Evolutionary conservation across 2,329 filamentous ascomycete genomes (phyloP).

Genomic region (Verticillium nubilum): DNA sequence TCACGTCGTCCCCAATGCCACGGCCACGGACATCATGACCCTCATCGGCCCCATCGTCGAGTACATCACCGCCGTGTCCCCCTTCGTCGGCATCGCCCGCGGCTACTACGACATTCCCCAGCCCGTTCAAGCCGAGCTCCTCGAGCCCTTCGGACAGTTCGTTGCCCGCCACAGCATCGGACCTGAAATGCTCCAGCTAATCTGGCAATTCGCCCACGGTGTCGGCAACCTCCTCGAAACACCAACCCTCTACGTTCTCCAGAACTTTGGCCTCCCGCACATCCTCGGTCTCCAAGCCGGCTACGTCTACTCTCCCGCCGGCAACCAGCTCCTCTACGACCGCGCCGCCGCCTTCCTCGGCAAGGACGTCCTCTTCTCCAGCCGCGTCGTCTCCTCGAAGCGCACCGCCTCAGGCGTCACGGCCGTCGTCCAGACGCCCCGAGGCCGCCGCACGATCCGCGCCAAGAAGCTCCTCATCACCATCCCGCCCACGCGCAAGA

Average conservation of each 20-base stretch:
- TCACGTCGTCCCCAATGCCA: slow-evolving; percentile 7
- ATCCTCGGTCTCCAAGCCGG: slow-evolving; percentile 26
- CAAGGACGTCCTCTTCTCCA: slow-evolving; percentile 20
- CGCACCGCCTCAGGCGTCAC: slow-evolving; percentile 16
- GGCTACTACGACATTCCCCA: slow-evolving; percentile 29
- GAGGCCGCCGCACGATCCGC: slow-evolving; percentile 20
- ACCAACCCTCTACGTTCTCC: slow-evolving; percentile 33
- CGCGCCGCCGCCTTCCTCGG: slow-evolving; percentile 19
- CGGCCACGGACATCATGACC: slow-evolving; percentile 5
- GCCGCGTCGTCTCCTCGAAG: slow-evolving; percentile 14
- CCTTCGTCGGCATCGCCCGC: slow-evolving; percentile 11
- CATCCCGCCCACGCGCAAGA: slow-evolving; percentile 17
- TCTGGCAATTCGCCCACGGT: slow-evolving; percentile 29
- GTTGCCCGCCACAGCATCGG: slow-evolving; percentile 31
- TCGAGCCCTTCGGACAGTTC: slow-evolving; percentile 35
- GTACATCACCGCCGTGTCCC: slow-evolving; percentile 6
- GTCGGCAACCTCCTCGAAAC: slow-evolving; percentile 32
- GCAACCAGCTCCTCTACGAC: slow-evolving; percentile 21
- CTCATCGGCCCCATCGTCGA: slow-evolving; percentile 3
- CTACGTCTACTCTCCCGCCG: slow-evolving; percentile 17
- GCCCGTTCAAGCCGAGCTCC: slow-evolving; percentile 35
- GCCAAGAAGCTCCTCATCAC: slow-evolving; percentile 25
- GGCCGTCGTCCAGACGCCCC: slow-evolving; percentile 19
- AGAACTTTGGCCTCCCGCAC: slow-evolving; percentile 22
- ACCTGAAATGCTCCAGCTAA: slow-evolving; percentile 25